Evolutionary conservation across 371 early-diverging fungal species (phyloP).

Genomic region (Apophysomyces ossiformis): DNA sequence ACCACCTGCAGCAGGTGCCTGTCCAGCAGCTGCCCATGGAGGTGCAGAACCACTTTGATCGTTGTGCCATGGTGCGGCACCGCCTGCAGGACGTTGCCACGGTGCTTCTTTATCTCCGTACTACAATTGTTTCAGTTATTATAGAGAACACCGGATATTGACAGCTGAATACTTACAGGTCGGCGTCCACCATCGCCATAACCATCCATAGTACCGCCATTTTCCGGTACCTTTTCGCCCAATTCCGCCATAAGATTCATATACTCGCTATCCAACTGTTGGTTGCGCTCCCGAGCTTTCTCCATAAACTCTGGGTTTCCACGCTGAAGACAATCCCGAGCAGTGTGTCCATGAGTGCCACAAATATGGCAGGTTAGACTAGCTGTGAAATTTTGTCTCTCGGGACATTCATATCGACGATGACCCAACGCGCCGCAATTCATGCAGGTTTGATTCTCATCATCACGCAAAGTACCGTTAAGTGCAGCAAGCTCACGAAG

Average conservation of each 20-base stretch:
- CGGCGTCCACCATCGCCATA: constrained; percentile 22
- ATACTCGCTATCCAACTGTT: constrained; percentile 88
- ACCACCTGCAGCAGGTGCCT: constrained; percentile 20
- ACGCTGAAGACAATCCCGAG: constrained; percentile 83
- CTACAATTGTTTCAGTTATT: not conserved
- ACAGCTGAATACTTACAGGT: constrained; percentile 29
- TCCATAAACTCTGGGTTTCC: constrained; percentile 77
- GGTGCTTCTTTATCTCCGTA: constrained; percentile 40
- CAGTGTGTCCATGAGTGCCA: constrained; percentile 90
- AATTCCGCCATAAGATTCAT: constrained; percentile 90
- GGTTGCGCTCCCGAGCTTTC: constrained; percentile 75
- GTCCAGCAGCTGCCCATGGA: constrained; percentile 22
- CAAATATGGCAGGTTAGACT: constrained; percentile 91
- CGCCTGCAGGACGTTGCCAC: constrained; percentile 56
- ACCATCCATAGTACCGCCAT: constrained; percentile 24
- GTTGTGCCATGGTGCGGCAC: constrained; percentile 47
- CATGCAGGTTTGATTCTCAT: constrained; percentile 91
- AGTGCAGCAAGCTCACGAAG: constrained; percentile 93
- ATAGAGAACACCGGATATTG: not conserved
- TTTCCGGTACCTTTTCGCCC: constrained; percentile 66
- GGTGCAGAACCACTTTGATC: constrained; percentile 24
- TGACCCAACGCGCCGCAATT: constrained; percentile 95
- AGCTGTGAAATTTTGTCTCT: constrained; percentile 84
- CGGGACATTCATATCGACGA: constrained; percentile 92
- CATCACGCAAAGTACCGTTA: constrained; percentile 96